Base-by-base conservation (phyloP, 1,284 basidiomycete species). In the Gymnopus androsaceus region DNA sequence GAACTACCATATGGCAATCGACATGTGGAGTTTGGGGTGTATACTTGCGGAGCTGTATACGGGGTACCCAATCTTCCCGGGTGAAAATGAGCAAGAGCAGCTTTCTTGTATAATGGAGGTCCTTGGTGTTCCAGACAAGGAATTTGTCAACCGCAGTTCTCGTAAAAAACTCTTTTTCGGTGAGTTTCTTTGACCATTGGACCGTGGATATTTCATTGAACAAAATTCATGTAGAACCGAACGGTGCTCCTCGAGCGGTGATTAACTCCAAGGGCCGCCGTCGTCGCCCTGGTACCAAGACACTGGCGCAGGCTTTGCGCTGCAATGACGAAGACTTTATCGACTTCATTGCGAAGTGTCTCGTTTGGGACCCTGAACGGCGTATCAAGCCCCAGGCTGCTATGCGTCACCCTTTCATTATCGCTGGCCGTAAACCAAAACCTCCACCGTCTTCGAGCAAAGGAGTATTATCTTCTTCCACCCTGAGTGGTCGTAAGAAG, bases 51-150 rank as follows among this genome's bases (percentile, higher is more conserved):
- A 99, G 73, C 78, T 99, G 41, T 97, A 93, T 74, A 99, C 97
- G n/a, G 97, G 97, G 1, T 98, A 95, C 71, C 97, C 97, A 0
- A 95, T 99, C 66, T 99, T 99, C 75, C 96, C 96, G 0, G 96
- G 96, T n/a, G 96, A 98, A 74, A 97, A 97, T 68, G 97, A 99
- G 73, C 95, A 98, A 73, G 96, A 99, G 70, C 97, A 99, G 68
- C 76, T 99, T 58, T 92, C 95, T 4, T 99, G 97, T 71, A 99
- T 99, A 73, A 99, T 99, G 96, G 97, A 99, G 72, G 91, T 99
- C 6, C 84, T 99, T 40, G 97, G 97, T 12, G 77, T 95, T 31
- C 97, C 97, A 0, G 97, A 99, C 63, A 92, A 92, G 69, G 93
- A 98, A 62, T 87, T 98, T 63, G 79, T 99, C 63, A 96, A 98